Conservation (phyloP, 352 stramenopile species). For the Pilasporangium apinafurcum region DNA sequence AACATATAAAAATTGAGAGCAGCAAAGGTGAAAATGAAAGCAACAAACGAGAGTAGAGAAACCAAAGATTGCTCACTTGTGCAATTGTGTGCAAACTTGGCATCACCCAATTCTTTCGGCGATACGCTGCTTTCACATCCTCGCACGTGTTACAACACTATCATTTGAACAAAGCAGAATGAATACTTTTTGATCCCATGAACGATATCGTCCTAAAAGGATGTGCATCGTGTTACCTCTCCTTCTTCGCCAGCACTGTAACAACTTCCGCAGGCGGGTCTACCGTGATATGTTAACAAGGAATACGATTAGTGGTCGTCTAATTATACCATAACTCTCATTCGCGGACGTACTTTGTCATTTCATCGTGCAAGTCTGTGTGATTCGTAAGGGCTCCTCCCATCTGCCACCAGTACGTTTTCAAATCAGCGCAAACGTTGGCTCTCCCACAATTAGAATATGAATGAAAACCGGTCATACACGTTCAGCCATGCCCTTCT, state of each 20-base stretch:
- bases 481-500: constrained; percentile 42
- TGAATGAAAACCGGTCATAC: constrained; percentile 6
- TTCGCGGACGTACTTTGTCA: constrained; percentile 32
- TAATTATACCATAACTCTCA: background rate
- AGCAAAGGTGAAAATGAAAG: background rate
- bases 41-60: background rate
- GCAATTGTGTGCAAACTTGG: constrained; percentile 70
- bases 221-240: too few relatives aligned
- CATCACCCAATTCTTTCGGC: constrained; percentile 65
- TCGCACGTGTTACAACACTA: constrained; percentile 71
- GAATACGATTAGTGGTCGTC: background rate
- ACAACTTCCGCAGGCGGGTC: constrained; percentile 62
- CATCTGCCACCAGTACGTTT: constrained; percentile 30
- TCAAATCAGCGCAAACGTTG: background rate
- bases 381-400: constrained; percentile 66
- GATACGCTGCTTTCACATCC: constrained; percentile 56
- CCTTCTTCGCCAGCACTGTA: constrained; percentile 61
- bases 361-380: constrained; percentile 46
- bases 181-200: too few relatives aligned
- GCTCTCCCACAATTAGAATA: background rate
- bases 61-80: constrained; percentile 19
- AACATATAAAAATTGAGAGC: background rate
- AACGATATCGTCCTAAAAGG: too few relatives aligned
- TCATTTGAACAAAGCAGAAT: background rate
- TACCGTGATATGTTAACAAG: constrained; percentile 7